Conservation (phyloP, 176 grass and related monocot genomes). For the Musa schizocarpa region DNA sequence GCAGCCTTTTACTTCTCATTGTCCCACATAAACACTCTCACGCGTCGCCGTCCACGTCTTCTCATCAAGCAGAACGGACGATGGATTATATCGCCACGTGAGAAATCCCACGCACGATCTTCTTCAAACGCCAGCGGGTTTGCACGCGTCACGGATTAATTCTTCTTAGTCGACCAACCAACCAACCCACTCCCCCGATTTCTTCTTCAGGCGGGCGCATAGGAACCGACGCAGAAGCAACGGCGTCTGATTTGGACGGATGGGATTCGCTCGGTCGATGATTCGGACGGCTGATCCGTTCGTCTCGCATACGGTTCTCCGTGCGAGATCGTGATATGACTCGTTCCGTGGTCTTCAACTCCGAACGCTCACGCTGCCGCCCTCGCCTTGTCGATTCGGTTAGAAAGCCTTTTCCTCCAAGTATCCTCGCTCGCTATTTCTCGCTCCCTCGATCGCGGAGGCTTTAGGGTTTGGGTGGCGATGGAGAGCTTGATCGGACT, state of each 20-base stretch:
- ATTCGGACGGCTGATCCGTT: not conserved
- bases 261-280: not conserved
- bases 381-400: not conserved
- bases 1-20: not conserved
- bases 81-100: too few relatives aligned
- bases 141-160: not conserved
- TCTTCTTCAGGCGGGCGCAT: not conserved
- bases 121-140: too few relatives aligned
- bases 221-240: not conserved
- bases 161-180: not conserved
- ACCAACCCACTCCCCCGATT: not conserved
- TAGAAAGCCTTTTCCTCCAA: not conserved
- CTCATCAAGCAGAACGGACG: too few relatives aligned
- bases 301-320: not conserved
- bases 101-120: too few relatives aligned
- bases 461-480: conserved; percentile 1
- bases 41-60: not conserved
- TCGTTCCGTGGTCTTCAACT: not conserved
- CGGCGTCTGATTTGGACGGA: not conserved
- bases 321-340: not conserved
- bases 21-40: not conserved
- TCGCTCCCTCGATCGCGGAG: not conserved
- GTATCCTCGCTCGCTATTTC: not conserved
- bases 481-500: conserved; percentile 69
- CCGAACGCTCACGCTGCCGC: not conserved